These are phyloP conservation scores for Eucalyptus brandiana DNA, from an alignment of 345 rosid genomes.

Conservation along the genomic window DNA sequence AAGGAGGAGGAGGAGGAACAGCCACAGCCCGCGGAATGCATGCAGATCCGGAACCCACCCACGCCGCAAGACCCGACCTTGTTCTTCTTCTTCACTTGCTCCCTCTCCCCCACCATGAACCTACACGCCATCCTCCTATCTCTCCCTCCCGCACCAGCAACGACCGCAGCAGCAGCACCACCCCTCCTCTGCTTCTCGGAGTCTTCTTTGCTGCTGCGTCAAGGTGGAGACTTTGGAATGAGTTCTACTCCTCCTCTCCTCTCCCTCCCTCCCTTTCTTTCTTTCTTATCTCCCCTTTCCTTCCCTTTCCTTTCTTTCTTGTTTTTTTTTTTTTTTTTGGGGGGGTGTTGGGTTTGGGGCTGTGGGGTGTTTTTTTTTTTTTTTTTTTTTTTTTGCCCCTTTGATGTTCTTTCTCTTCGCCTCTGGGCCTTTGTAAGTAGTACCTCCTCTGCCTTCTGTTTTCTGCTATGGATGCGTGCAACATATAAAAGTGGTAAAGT, in stretches of 20 bases:
- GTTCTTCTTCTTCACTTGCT: neutral
- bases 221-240: neutral
- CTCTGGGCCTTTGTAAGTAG: neutral
- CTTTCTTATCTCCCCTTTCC: neutral
- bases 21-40: neutral
- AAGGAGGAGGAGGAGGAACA: neutral
- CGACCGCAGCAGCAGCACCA: neutral
- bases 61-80: neutral
- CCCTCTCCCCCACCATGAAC: neutral
- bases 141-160: neutral
- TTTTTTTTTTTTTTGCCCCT: neutral
- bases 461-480: slow-evolving; percentile 61
- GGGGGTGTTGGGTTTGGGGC: neutral
- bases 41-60: neutral
- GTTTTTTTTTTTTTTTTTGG: too few relatives aligned
- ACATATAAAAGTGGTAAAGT: slow-evolving; percentile 40
- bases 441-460: neutral
- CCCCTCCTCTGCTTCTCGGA: neutral
- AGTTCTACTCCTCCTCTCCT: neutral
- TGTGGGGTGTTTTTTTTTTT: rapidly evolving
- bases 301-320: neutral
- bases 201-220: neutral
- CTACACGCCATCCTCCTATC: neutral
- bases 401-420: neutral
- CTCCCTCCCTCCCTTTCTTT: neutral